Conservation (phyloP, 2,329 filamentous ascomycete species). For the Aspergillus candidus region DNA sequence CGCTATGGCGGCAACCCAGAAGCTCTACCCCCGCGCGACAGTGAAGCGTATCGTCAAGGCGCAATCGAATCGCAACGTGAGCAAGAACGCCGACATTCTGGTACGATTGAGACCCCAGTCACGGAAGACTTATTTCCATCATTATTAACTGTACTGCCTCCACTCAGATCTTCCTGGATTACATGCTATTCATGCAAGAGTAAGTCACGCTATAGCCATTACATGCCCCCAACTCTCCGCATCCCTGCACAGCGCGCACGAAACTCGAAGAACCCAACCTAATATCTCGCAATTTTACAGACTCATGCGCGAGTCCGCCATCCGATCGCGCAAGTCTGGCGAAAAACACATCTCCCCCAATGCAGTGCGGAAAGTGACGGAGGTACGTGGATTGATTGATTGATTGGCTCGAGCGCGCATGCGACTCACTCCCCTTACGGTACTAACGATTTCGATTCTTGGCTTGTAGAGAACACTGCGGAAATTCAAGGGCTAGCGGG, state of each 20-base stretch:
- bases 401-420: background rate
- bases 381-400: constrained; percentile 45
- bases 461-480: constrained; percentile 54
- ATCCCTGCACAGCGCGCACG: background rate
- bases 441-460: constrained; percentile 6
- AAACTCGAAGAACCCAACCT: background rate
- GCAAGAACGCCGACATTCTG: constrained; percentile 80
- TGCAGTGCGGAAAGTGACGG: constrained; percentile 70
- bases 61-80: constrained; percentile 71
- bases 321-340: constrained; percentile 66
- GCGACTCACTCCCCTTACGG: background rate
- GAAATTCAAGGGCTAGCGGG: constrained; percentile 61
- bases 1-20: constrained; percentile 59
- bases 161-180: constrained; percentile 71
- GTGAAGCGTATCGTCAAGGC: constrained; percentile 88
- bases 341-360: constrained; percentile 69
- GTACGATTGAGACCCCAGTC: constrained; percentile 43
- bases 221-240: background rate
- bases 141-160: background rate
- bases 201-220: constrained; percentile 28
- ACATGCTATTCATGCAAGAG: constrained; percentile 71
- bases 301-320: constrained; percentile 71
- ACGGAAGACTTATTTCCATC: background rate
- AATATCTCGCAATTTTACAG: constrained; percentile 37
- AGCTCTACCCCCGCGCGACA: constrained; percentile 75